These are phyloP conservation scores for Rubia occidens DNA, from an alignment of 305 asterid species.

Conservation along the genomic window DNA sequence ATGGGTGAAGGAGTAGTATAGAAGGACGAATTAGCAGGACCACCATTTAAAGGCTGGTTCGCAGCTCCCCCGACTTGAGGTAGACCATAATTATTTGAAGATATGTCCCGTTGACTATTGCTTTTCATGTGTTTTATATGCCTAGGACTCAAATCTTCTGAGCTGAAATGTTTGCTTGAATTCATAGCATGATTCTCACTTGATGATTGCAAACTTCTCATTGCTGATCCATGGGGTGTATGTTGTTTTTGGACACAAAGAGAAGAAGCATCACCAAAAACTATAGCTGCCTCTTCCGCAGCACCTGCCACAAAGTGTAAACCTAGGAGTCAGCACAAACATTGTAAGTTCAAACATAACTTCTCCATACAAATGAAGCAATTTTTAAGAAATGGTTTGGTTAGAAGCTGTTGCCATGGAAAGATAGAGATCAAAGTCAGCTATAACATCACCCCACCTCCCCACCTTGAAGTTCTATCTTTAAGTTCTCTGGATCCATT, in stretches of 20 bases:
- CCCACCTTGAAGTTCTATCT: background rate
- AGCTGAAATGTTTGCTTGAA: slow-evolving; percentile 33
- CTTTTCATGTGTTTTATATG: slow-evolving; percentile 46
- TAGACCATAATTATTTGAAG: slow-evolving; percentile 55
- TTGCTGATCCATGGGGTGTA: slow-evolving; percentile 35
- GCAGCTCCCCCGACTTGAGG: slow-evolving; percentile 31
- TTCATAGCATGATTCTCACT: slow-evolving; percentile 42
- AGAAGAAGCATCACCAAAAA: slow-evolving; percentile 77
- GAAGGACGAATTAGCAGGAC: slow-evolving; percentile 45
- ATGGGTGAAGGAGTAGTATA: slow-evolving; percentile 89
- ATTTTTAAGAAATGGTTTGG: background rate
- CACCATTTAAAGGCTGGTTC: slow-evolving; percentile 49
- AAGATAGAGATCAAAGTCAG: background rate
- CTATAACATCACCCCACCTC: background rate
- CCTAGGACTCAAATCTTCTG: slow-evolving; percentile 72
- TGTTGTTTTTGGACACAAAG: slow-evolving; percentile 63
- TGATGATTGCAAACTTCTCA: slow-evolving; percentile 42
- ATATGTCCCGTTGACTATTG: slow-evolving; percentile 50
- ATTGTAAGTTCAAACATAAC: background rate
- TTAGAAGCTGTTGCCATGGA: background rate
- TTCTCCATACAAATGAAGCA: background rate
- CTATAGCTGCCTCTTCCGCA: slow-evolving; percentile 80
- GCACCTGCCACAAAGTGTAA: slow-evolving; percentile 42
- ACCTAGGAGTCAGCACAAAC: background rate
- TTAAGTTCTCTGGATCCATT: background rate